Evolutionary conservation across 2,329 filamentous ascomycete species (phyloP).

Genomic region (Monosporascus sp.): DNA sequence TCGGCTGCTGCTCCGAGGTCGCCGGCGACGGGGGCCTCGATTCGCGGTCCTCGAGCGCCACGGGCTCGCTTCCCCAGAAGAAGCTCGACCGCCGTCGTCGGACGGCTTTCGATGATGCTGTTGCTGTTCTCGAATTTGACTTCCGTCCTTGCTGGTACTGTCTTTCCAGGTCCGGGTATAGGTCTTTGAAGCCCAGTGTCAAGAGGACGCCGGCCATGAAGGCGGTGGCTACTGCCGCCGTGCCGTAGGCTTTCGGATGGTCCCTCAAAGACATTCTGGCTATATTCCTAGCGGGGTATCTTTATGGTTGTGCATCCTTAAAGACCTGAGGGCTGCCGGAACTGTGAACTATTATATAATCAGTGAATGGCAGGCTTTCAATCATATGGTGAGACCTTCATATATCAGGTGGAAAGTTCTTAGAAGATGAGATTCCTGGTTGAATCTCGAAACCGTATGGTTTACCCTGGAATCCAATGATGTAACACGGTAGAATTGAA

Average conservation of each 20-base stretch:
- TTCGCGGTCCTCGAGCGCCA: slow-evolving; percentile 53
- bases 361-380: too few relatives aligned
- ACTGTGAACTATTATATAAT: too few relatives aligned
- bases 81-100: slow-evolving; percentile 35
- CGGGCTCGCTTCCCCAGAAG: slow-evolving; percentile 37
- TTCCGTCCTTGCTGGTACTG: slow-evolving; percentile 48
- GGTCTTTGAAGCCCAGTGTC: slow-evolving; percentile 72
- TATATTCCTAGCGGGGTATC: too few relatives aligned
- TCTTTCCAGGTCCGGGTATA: slow-evolving; percentile 69
- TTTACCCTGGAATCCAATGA: not conserved
- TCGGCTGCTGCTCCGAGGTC: slow-evolving; percentile 13
- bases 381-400: too few relatives aligned
- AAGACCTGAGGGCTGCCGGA: too few relatives aligned
- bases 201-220: slow-evolving; percentile 74
- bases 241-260: slow-evolving; percentile 57
- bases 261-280: slow-evolving; percentile 52
- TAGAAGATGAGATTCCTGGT: too few relatives aligned
- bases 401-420: too few relatives aligned
- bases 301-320: too few relatives aligned
- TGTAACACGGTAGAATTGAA: not conserved
- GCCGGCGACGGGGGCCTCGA: slow-evolving; percentile 20
- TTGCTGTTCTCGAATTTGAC: slow-evolving; percentile 16
- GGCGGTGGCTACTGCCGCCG: slow-evolving; percentile 61
- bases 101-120: not conserved
- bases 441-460: too few relatives aligned